Percentiles rank a stretch among this genome's conserved stretches.
These are phyloP conservation scores for Caloboletus firmus DNA, from an alignment of 1,284 basidiomycete species.

Conservation along the genomic window DNA sequence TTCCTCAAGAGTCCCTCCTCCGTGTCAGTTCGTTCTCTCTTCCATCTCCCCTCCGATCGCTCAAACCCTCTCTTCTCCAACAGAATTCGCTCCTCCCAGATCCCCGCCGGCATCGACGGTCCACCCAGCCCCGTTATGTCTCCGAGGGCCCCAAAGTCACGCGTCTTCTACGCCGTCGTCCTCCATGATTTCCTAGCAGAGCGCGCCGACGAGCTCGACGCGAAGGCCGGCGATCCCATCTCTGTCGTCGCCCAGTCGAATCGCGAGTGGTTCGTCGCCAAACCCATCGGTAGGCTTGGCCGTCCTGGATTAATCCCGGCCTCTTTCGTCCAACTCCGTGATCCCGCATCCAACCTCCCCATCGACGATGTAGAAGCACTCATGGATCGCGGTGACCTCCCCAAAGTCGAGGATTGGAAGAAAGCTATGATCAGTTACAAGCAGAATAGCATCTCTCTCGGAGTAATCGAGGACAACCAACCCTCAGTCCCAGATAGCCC, in stretches of 20 bases:
- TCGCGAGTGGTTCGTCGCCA: conserved; percentile 88
- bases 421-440: conserved; percentile 94
- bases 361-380: conserved; percentile 72
- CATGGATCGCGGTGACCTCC: conserved; percentile 84
- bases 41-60: neutral
- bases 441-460: conserved; percentile 92
- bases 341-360: conserved; percentile 81
- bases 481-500: conserved; percentile 46
- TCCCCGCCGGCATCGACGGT: conserved; percentile 15
- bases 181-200: conserved; percentile 96
- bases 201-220: conserved; percentile 93
- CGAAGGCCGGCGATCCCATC: conserved; percentile 91
- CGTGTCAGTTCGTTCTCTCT: conserved; percentile 54
- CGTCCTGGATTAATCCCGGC: conserved; percentile 96
- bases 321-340: conserved; percentile 93
- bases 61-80: conserved; percentile 3
- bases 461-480: conserved; percentile 75
- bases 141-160: conserved; percentile 46
- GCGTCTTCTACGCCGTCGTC: conserved; percentile 88
- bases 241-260: conserved; percentile 91
- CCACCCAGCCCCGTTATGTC: conserved; percentile 28
- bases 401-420: conserved; percentile 98
- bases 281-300: conserved; percentile 92
- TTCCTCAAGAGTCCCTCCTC: conserved; percentile 69
- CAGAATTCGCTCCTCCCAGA: conserved; percentile 46